These are phyloP conservation scores for Lumnitzera racemosa DNA, from an alignment of 345 rosid species.

Conservation along the genomic window DNA sequence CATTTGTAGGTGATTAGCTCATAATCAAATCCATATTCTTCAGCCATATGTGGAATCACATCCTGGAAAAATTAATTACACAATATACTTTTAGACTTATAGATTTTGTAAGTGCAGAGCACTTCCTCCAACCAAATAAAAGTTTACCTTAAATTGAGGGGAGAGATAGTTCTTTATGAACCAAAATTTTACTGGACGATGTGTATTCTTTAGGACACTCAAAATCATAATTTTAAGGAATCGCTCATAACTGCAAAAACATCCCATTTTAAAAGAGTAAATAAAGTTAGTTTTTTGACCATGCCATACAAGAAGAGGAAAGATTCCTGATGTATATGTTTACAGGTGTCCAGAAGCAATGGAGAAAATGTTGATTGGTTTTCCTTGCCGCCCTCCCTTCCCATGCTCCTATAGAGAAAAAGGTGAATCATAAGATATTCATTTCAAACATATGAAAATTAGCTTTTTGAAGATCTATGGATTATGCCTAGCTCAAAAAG, in stretches of 20 bases:
- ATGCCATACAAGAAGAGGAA: constrained; percentile 2
- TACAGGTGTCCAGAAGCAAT: constrained; percentile 99
- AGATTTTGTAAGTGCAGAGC: too few species aligned
- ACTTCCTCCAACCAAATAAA: not conserved
- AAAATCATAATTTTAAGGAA: constrained; percentile 96
- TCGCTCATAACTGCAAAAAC: constrained; percentile 81
- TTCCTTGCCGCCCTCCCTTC: constrained; percentile 72
- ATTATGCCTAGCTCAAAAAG: too few species aligned
- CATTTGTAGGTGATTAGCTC: constrained; percentile 94
- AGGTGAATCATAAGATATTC: constrained; percentile 3
- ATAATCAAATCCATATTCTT: constrained; percentile 83
- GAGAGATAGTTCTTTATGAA: constrained; percentile 98
- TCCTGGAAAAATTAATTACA: constrained; percentile 41
- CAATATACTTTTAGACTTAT: too few species aligned
- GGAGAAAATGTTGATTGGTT: constrained; percentile 80
- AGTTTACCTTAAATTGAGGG: constrained; percentile 87
- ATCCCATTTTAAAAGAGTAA: constrained; percentile 2
- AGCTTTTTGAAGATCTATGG: too few species aligned
- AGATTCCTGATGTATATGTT: constrained; percentile 19
- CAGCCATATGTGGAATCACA: constrained; percentile 93
- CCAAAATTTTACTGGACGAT: constrained; percentile 96
- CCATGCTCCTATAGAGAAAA: constrained; percentile 40
- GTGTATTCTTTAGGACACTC: constrained; percentile 85
- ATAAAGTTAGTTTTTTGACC: not conserved
- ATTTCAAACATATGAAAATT: too few species aligned